Base-by-base conservation (phyloP, 768 basidiomycete genomes). In the Boletus huronensis region DNA sequence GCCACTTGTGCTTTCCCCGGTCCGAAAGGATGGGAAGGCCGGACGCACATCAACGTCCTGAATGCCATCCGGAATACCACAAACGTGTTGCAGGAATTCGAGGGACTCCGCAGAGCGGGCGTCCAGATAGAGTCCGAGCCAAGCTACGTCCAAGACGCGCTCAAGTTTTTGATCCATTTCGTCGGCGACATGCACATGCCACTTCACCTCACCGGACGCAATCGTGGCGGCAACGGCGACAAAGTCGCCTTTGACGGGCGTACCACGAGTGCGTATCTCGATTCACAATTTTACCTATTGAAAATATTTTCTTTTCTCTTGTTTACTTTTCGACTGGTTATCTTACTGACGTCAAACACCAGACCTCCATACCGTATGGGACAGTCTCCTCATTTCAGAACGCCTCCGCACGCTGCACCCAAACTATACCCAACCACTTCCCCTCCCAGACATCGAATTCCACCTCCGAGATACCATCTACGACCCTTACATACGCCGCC, bases 101-200 rank as follows among this genome's bases (percentile, higher is more conserved):
- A 72, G 29, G 66, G 64, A 31, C 2, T 32, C 29, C 53, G 58
- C 34, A 59, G 31, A 17, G 57, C 40, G 2, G 58, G 52, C 5
- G 23, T 39, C 36, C 23, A 34, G 3, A 25, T 3, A 5, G 53
- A 54, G 10, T 43, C 64, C 2, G 70, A 73, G 16, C 63, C 64
- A 0, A 69, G 57, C 6, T 70, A 67, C 11, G 84, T 84, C 2
- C 84, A 87, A 64, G 89, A 93, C 62, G 90, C 96, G 2, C 76
- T 98, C 62, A 89, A 90, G 69, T 99, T 97, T 75, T 75, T 99
- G 31, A 81, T 95, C 29, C 97, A 99, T 70, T 98, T 93, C 62
- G 51, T 97, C 11, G 94, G 96, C 0, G 96, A 98, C 68, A 77
- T 96, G 78, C 96, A 97, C 63, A 85, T 88, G 80, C 96, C 96